A percentile compares a stretch with the other conserved stretches of the same genome.
These are phyloP conservation scores for Zea luxurians DNA, from an alignment of 176 grass and related monocot genomes.

Conservation along the genomic window DNA sequence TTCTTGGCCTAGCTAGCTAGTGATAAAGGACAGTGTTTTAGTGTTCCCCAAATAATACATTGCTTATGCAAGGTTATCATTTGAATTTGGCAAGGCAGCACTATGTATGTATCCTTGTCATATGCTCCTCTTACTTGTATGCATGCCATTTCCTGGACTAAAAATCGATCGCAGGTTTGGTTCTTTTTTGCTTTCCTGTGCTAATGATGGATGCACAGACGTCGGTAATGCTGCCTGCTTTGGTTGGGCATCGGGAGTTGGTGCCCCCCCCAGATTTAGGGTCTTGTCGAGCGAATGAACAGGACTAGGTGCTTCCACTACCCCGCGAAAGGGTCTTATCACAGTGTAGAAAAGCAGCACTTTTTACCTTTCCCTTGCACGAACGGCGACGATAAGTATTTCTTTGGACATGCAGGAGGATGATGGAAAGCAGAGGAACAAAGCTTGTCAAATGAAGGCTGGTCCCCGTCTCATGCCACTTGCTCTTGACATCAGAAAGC, in stretches of 20 bases:
- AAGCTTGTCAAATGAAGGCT: slow-evolving; percentile 11
- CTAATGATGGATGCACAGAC: not conserved
- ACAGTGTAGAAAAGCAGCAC: not conserved
- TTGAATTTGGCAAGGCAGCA: not conserved
- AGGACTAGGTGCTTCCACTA: slow-evolving; percentile 22
- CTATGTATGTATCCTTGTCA: not conserved
- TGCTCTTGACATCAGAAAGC: slow-evolving; percentile 20
- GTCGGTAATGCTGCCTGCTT: not conserved
- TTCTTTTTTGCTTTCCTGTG: not conserved
- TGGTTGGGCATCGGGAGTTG: slow-evolving; percentile 1
- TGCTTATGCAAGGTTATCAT: not conserved
- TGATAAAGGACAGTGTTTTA: not conserved
- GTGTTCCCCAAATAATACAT: not conserved
- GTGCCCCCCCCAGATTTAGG: slow-evolving; percentile 19
- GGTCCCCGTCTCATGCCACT: not conserved
- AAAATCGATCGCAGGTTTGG: not conserved
- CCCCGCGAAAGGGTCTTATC: not conserved
- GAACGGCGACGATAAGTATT: slow-evolving; percentile 28
- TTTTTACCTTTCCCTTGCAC: slow-evolving; percentile 23
- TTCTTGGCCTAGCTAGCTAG: not conserved
- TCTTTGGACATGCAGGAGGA: not conserved
- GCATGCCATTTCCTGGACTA: not conserved
- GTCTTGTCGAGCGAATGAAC: slow-evolving; percentile 36
- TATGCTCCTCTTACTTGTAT: not conserved
- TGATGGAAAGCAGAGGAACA: not conserved